Base-by-base conservation (phyloP, 2,329 filamentous ascomycete genomes). In the Epicoccum nigrum region DNA sequence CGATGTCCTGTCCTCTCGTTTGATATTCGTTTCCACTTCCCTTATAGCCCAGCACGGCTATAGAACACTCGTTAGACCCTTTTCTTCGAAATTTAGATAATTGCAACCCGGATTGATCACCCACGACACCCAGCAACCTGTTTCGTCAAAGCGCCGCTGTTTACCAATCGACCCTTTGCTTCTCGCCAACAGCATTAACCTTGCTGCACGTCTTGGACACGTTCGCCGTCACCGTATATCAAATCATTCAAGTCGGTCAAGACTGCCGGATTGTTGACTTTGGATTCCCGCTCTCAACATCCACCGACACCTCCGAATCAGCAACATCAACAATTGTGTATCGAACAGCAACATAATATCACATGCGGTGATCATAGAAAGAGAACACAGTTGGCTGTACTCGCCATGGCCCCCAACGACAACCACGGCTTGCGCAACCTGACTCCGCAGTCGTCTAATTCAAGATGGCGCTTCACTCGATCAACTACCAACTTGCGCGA, bases 391-490 rank as follows among this genome's bases (percentile, higher is more conserved):
- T 42, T 45, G 41, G 62, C 64, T 45, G 35, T 56, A 46, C 40
- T 55, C 56, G 67, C 61, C 59, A 68, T 69, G 66, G 47, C 60
- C 47, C 43, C 60, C 30, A 58, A 65, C 45, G 62, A 66, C 34
- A 64, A 58, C 20, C 50, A 55, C 49, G 64, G 53, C 49, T 43
- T 60, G 55, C 67, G 62, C 49, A 66, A 55, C 45, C 57, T 62
- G 31, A 35, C 59, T 13, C 56, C 62, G 15, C 51, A 46, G 19
- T 51, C 64, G 33, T 60, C 62, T 7, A 62, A 60, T 13, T 72
- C 67, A 42, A 67, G 70, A 66, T 74, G 71, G 72, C 69, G 70
- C 44, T 70, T 72, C 38, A 65, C 64, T 41, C 67, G 69, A 37
- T 68, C 69, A 25, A 68, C 60, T 27, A 56, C 60, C 30, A 70